Conservation (phyloP, 2,329 filamentous ascomycete species). For the Thelonectria olida region DNA sequence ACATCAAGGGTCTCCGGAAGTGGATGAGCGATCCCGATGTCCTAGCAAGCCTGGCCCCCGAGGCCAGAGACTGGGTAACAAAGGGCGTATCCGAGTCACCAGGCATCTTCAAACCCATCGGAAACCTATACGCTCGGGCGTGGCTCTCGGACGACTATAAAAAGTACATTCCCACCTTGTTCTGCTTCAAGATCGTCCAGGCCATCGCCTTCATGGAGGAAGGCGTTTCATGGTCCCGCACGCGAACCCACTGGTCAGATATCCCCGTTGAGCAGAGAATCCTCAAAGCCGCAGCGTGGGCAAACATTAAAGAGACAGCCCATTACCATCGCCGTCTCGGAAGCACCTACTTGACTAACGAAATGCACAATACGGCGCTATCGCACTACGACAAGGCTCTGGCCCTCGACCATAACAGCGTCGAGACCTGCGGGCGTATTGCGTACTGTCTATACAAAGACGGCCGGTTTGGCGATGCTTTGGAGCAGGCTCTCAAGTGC, state of each 20-base stretch:
- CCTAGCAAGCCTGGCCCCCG: constrained; percentile 38
- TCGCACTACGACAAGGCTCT: constrained; percentile 49
- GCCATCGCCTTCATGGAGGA: constrained; percentile 51
- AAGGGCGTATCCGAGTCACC: constrained; percentile 37
- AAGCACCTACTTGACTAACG: constrained; percentile 51
- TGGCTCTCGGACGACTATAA: constrained; percentile 49
- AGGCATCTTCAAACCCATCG: constrained; percentile 49
- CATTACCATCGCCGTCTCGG: constrained; percentile 52
- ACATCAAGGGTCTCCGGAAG: constrained; percentile 46
- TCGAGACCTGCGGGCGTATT: constrained; percentile 52
- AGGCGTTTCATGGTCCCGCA: constrained; percentile 49
- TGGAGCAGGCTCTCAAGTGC: constrained; percentile 49
- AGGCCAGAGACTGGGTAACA: constrained; percentile 44
- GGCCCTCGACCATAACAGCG: constrained; percentile 47
- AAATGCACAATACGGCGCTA: constrained; percentile 47
- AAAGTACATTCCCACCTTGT: constrained; percentile 50
- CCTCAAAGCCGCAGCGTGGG: constrained; percentile 48
- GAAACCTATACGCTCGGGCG: constrained; percentile 49
- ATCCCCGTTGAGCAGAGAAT: constrained; percentile 47
- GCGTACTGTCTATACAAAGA: constrained; percentile 51
- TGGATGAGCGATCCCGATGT: constrained; percentile 50
- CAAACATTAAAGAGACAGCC: constrained; percentile 45
- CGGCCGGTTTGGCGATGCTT: constrained; percentile 46
- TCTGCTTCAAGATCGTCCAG: constrained; percentile 56
- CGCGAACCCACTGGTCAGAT: constrained; percentile 48